Percentiles rank a stretch among this genome's conserved stretches.
Conservation (phyloP, 2,329 filamentous ascomycete genomes). For the Ceratocystiopsis minuta region DNA sequence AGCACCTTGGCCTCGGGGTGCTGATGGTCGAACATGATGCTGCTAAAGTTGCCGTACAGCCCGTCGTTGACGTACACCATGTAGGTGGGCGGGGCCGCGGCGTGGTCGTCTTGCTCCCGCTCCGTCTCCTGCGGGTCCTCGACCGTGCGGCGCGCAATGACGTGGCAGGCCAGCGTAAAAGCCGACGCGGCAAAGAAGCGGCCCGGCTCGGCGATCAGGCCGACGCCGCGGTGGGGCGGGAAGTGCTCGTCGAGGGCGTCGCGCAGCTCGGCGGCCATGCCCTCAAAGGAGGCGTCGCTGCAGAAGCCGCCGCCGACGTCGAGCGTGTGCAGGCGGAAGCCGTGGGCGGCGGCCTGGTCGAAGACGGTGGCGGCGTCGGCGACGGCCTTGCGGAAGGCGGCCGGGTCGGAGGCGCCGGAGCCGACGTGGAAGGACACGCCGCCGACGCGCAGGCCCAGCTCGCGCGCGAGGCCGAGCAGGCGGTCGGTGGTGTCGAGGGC, state of each 20-base stretch:
- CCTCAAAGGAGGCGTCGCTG: constrained; percentile 66
- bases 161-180: constrained; percentile 86
- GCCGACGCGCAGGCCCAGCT: constrained; percentile 75
- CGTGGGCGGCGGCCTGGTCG: constrained; percentile 59
- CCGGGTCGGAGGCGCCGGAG: constrained; percentile 86
- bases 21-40: constrained; percentile 99
- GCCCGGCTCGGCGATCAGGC: constrained; percentile 87
- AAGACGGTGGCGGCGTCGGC: constrained; percentile 79
- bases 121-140: constrained; percentile 49
- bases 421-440: constrained; percentile 97
- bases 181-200: constrained; percentile 89
- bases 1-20: constrained; percentile 72
- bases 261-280: constrained; percentile 67
- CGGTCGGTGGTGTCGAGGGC: constrained; percentile 63
- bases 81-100: constrained; percentile 42
- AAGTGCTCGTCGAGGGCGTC: constrained; percentile 76
- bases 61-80: constrained; percentile 98
- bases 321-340: constrained; percentile 68
- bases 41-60: constrained; percentile 95
- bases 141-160: constrained; percentile 87
- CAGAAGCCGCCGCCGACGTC: constrained; percentile 92
- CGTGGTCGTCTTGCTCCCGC: background rate
- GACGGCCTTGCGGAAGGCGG: constrained; percentile 79
- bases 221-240: constrained; percentile 50
- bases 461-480: constrained; percentile 62